Conservation (phyloP, 192 early-diverging fungal genomes). For the Gryganskiella cystojenkinii region DNA sequence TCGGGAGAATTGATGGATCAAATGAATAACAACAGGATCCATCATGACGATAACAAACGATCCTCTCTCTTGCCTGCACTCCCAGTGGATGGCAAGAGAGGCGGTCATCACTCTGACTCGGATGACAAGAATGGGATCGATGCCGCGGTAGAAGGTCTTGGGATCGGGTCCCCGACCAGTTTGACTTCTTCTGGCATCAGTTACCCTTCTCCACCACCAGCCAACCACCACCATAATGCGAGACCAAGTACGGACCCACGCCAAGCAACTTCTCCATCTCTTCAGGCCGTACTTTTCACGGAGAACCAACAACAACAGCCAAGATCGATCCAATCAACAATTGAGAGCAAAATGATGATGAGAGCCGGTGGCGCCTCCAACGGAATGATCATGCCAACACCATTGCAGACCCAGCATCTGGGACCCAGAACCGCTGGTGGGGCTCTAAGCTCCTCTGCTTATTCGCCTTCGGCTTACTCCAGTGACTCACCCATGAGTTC, state of each 20-base stretch:
- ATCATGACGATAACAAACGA: not conserved
- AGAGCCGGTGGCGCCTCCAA: not conserved
- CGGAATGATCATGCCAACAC: no score
- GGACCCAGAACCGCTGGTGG: not conserved
- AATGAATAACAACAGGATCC: slow-evolving; percentile 7
- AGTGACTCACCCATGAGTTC: slow-evolving; percentile 10
- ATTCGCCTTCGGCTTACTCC: not conserved
- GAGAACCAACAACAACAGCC: not conserved
- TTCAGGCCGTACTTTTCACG: slow-evolving; percentile 1
- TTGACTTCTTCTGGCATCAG: slow-evolving; percentile 7
- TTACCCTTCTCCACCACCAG: slow-evolving; percentile 26
- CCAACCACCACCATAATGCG: not conserved
- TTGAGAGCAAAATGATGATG: slow-evolving; percentile 1
- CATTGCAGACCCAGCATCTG: slow-evolving; percentile 27
- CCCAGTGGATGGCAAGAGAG: slow-evolving; percentile 17
- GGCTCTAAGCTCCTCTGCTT: not conserved
- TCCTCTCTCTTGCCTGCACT: slow-evolving; percentile 40
- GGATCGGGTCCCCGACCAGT: not conserved
- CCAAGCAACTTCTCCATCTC: not conserved
- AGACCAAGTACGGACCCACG: slow-evolving; percentile 11
- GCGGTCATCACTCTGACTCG: slow-evolving; percentile 3
- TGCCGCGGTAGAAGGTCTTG: slow-evolving; percentile 26
- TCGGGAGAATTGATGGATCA: slow-evolving; percentile 31
- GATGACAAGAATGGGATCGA: slow-evolving; percentile 12
- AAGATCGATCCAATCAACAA: no score